Percentiles rank a stretch among this genome's conserved stretches.
phyloP scores from a whole-genome alignment of 2,329 filamentous ascomycete genomes.

The Ceratocystis destructans region DNA sequence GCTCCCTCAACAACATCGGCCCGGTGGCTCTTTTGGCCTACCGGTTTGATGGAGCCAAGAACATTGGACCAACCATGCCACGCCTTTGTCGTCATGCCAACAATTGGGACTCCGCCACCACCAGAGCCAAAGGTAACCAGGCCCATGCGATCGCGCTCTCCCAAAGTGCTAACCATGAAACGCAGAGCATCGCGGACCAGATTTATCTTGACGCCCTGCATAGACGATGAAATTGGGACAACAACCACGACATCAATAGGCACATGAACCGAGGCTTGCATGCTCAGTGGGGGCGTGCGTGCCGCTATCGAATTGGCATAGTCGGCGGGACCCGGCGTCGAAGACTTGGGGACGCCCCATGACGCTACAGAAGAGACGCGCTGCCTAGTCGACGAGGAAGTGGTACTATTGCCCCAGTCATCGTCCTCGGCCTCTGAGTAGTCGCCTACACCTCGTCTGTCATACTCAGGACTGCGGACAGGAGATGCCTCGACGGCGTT shows the following conservation, averaged over 20 bases:
- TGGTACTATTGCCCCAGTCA: conserved; percentile 41
- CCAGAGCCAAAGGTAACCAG: conserved; percentile 94
- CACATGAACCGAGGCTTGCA: conserved; percentile 54
- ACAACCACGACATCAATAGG: conserved; percentile 93
- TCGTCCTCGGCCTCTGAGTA: conserved; percentile 79
- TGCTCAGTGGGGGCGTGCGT: conserved; percentile 30
- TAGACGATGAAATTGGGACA: conserved; percentile 91
- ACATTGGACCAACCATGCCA: conserved; percentile 88
- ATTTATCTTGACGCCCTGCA: conserved; percentile 98
- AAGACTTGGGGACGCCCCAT: conserved; percentile 69
- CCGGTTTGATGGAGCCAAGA: conserved; percentile 73
- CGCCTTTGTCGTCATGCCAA: conserved; percentile 94
- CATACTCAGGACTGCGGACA: conserved; percentile 59
- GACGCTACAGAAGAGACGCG: conserved; percentile 73
- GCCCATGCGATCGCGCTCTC: conserved; percentile 91
- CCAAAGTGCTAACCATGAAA: conserved; percentile 80
- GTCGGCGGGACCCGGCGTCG: conserved; percentile 78
- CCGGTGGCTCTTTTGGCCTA: conserved; percentile 90
- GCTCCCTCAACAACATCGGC: conserved; percentile 95
- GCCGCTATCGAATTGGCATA: conserved; percentile 56
- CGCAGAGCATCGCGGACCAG: conserved; percentile 80
- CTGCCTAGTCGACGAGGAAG: conserved; percentile 38
- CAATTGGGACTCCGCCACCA: conserved; percentile 79
- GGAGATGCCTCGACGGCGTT: conserved; percentile 55
- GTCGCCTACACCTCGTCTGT: conserved; percentile 44